A percentile compares a stretch with the other conserved stretches of the same genome.
These are phyloP conservation scores for Herpetomonas samuelpessoai DNA, from an alignment of 208 protist genomes.

Conservation along the genomic window DNA sequence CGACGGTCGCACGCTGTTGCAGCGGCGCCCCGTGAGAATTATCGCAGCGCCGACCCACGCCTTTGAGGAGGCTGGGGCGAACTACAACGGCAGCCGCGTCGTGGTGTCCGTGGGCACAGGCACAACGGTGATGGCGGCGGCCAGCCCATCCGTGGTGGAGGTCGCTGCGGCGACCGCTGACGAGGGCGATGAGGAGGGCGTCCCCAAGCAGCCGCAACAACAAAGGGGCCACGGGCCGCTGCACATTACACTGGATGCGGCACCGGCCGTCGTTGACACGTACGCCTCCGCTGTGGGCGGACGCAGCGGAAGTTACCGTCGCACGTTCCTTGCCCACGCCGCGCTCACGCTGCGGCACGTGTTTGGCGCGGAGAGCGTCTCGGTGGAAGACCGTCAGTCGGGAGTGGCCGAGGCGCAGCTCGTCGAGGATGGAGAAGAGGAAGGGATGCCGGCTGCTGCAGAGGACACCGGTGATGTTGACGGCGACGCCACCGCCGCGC, in stretches of 20 bases:
- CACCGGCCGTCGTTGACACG: constrained; percentile 53
- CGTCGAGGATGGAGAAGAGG: constrained; percentile 12
- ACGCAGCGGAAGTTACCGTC: constrained; percentile 47
- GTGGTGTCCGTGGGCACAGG: constrained; percentile 48
- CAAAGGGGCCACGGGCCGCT: constrained; percentile 33
- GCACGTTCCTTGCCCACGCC: constrained; percentile 52
- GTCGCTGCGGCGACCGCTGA: constrained; percentile 18
- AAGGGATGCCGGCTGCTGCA: neutral
- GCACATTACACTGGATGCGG: constrained; percentile 68
- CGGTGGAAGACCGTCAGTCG: constrained; percentile 42
- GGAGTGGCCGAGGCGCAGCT: constrained; percentile 69
- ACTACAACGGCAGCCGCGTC: constrained; percentile 58
- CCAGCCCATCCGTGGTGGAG: constrained; percentile 61
- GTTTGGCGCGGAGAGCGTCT: constrained; percentile 63
- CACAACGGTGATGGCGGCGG: constrained; percentile 58
- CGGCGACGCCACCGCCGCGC: constrained; percentile 1
- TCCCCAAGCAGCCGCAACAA: constrained; percentile 12
- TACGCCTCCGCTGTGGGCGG: constrained; percentile 60
- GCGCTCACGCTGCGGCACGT: constrained; percentile 51
- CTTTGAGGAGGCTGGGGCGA: neutral
- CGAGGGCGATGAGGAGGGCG: constrained; percentile 15
- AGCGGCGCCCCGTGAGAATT: constrained; percentile 59
- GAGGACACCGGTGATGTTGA: neutral
- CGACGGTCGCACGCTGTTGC: constrained; percentile 76
- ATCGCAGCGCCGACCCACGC: constrained; percentile 1